Percentiles rank a stretch among this genome's conserved stretches.
Conservation (phyloP, 768 basidiomycete genomes). For the Botryobasidium botryosum region DNA sequence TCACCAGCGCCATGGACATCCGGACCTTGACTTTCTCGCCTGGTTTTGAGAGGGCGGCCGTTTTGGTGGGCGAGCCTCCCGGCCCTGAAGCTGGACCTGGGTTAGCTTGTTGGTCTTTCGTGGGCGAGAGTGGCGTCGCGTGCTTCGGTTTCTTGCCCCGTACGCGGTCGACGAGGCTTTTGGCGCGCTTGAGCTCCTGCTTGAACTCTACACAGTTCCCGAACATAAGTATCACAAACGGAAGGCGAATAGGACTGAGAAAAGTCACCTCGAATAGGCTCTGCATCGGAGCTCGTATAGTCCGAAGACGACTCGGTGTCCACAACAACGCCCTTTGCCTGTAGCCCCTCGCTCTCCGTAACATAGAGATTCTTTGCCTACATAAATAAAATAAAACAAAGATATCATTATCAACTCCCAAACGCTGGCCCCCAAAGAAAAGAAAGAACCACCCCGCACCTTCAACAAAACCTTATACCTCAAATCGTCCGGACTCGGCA, state of each 20-base stretch:
- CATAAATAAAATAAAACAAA: not conserved
- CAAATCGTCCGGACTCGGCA: conserved; percentile 79
- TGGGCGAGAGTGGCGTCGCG: too few relatives aligned
- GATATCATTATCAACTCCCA: not conserved
- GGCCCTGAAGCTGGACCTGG: too few relatives aligned
- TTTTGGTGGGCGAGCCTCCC: too few relatives aligned
- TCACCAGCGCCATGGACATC: conserved; percentile 59
- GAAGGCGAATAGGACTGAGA: too few relatives aligned
- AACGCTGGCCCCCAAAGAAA: not conserved
- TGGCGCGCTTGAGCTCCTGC: too few relatives aligned
- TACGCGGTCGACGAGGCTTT: too few relatives aligned
- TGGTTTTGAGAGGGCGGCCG: too few relatives aligned
- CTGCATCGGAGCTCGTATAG: too few relatives aligned
- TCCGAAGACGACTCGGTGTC: conserved; percentile 30
- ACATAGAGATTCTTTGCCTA: conserved; percentile 69
- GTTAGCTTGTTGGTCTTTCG: not conserved
- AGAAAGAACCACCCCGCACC: conserved; percentile 24
- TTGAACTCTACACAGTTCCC: too few relatives aligned
- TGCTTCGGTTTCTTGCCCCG: too few relatives aligned
- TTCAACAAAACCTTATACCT: conserved; percentile 71
- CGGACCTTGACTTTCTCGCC: conserved; percentile 29
- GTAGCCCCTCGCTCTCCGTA: conserved; percentile 22
- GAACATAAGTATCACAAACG: too few relatives aligned
- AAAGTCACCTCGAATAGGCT: too few relatives aligned
- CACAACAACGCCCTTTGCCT: conserved; percentile 20